phyloP scores from a whole-genome alignment of 2,329 filamentous ascomycete species.

The Colletotrichum simmondsii region DNA sequence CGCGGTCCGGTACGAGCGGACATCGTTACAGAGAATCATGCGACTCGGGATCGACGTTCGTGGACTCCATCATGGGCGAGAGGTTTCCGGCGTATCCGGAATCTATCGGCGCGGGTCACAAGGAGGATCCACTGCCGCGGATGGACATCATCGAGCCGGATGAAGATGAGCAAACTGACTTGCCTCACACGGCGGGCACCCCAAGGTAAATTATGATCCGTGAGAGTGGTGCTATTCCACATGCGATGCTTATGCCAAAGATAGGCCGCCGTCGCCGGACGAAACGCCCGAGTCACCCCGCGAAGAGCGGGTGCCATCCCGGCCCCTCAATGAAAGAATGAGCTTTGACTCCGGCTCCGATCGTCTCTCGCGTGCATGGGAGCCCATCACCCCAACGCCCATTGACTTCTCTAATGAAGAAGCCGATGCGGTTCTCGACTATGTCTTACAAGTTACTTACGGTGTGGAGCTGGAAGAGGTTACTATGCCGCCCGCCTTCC shows the following conservation, averaged over 20 bases:
- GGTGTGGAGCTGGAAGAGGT: constrained; percentile 49
- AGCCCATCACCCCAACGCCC: constrained; percentile 36
- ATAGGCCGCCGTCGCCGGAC: constrained; percentile 10
- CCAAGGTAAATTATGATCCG: constrained; percentile 17
- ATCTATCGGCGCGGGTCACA: constrained; percentile 27
- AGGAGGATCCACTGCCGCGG: constrained; percentile 44
- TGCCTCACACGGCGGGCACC: constrained; percentile 19
- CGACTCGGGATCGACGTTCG: constrained; percentile 51
- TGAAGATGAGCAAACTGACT: constrained; percentile 1
- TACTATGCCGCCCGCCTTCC: constrained; percentile 40
- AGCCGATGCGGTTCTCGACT: constrained; percentile 47
- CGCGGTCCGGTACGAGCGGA: constrained; percentile 11
- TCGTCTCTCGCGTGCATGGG: constrained; percentile 34
- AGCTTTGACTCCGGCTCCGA: constrained; percentile 34
- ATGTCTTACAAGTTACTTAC: constrained; percentile 49
- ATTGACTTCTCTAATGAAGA: constrained; percentile 47
- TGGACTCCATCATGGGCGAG: constrained; percentile 35
- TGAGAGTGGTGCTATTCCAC: not conserved
- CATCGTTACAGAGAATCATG: constrained; percentile 38
- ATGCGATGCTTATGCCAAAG: not conserved
- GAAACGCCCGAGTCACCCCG: constrained; percentile 6
- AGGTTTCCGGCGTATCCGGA: constrained; percentile 31
- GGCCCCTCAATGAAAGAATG: constrained; percentile 25
- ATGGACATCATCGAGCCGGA: constrained; percentile 34
- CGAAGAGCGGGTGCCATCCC: not conserved